These are phyloP conservation scores for Leucaena leucocephala DNA, from an alignment of 306 rosid genomes.

Conservation along the genomic window DNA sequence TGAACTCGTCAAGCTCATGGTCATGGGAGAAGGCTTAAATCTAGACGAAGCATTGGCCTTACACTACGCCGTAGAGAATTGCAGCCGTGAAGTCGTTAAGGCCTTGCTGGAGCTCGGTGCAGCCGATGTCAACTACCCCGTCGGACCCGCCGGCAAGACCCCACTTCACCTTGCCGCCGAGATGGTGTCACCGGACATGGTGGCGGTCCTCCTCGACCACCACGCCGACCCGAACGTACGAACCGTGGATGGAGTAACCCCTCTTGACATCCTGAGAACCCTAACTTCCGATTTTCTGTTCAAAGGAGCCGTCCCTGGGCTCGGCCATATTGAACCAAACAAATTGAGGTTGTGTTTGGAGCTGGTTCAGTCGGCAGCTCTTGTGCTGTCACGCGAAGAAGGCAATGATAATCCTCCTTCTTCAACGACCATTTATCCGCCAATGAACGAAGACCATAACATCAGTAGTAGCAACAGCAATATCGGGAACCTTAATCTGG, in stretches of 20 bases:
- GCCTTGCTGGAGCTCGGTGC: slow-evolving; percentile 93
- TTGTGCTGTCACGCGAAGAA: slow-evolving; percentile 89
- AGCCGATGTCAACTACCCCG: slow-evolving; percentile 84
- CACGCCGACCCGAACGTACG: slow-evolving; percentile 95
- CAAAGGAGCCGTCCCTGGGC: slow-evolving; percentile 97
- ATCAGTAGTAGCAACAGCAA: slow-evolving; percentile 50
- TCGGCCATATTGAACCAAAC: slow-evolving; percentile 91
- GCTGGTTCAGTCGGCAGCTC: slow-evolving; percentile 95
- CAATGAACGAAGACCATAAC: slow-evolving; percentile 65
- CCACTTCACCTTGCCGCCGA: slow-evolving; percentile 88
- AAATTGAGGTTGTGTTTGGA: slow-evolving; percentile 88
- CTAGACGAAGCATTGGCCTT: slow-evolving; percentile 90
- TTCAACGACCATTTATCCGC: slow-evolving; percentile 62
- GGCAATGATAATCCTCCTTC: slow-evolving; percentile 60
- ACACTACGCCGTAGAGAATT: slow-evolving; percentile 87
- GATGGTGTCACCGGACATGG: slow-evolving; percentile 98
- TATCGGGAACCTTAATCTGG: slow-evolving; percentile 63
- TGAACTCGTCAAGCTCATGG: slow-evolving; percentile 93
- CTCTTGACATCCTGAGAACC: slow-evolving; percentile 90
- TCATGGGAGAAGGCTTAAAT: slow-evolving; percentile 96
- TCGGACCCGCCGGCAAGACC: slow-evolving; percentile 78
- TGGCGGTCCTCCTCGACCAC: slow-evolving; percentile 94
- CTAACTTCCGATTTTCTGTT: slow-evolving; percentile 97
- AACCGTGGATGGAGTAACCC: slow-evolving; percentile 77
- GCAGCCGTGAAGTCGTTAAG: slow-evolving; percentile 93